These are phyloP conservation scores for Bombardia bombarda DNA, from an alignment of 495 filamentous ascomycete genomes.

Conservation along the genomic window DNA sequence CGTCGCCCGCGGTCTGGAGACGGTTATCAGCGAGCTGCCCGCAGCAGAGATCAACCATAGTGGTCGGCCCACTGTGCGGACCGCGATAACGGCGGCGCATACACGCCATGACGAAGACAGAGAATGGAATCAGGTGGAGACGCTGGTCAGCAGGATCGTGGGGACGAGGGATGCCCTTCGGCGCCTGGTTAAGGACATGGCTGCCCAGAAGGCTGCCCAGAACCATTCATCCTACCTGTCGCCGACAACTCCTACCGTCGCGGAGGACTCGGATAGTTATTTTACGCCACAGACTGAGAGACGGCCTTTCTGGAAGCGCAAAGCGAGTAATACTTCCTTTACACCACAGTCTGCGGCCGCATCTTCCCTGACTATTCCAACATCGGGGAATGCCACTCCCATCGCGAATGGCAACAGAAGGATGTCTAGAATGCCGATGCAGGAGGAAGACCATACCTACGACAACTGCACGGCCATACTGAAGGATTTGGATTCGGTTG, in stretches of 20 bases:
- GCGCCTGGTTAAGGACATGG: constrained; percentile 73
- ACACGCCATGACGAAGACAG: constrained; percentile 53
- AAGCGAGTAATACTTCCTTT: constrained; percentile 42
- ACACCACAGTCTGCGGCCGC: constrained; percentile 36
- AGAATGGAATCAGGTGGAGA: constrained; percentile 80
- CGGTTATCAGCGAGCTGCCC: constrained; percentile 17
- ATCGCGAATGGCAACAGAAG: constrained; percentile 26
- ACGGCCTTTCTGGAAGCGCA: constrained; percentile 85
- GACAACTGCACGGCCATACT: constrained; percentile 73
- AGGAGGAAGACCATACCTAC: constrained; percentile 56
- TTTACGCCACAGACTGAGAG: constrained; percentile 35
- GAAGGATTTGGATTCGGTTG: constrained; percentile 71
- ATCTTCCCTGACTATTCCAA: constrained; percentile 53
- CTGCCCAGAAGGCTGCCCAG: constrained; percentile 46
- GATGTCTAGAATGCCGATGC: constrained; percentile 18
- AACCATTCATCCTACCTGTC: constrained; percentile 28
- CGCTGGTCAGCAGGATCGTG: constrained; percentile 72
- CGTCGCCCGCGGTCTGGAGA: constrained; percentile 40
- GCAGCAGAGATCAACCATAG: not conserved
- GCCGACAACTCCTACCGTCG: constrained; percentile 26
- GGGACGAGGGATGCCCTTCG: constrained; percentile 83
- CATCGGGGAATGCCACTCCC: constrained; percentile 32
- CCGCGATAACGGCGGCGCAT: constrained; percentile 12
- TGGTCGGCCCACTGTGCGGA: constrained; percentile 5
- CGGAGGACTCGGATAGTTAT: constrained; percentile 39